phyloP scores from a whole-genome alignment of 805 yeast species.

The Candida coleopterorum region DNA sequence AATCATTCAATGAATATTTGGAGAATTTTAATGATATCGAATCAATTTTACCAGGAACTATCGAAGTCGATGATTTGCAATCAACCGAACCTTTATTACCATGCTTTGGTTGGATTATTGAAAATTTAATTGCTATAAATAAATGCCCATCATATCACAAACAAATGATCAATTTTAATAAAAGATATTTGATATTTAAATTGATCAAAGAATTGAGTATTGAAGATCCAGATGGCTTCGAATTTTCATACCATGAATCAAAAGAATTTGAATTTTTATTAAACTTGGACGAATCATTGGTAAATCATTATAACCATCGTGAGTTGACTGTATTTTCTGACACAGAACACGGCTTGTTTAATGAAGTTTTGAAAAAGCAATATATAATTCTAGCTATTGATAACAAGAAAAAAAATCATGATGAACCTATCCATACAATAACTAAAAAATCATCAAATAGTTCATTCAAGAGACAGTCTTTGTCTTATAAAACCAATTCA shows the following conservation, averaged over 20 bases:
- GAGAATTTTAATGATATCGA: constrained; percentile 21
- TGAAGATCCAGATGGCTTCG: constrained; percentile 23
- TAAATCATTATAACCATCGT: constrained; percentile 7
- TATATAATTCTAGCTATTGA: constrained; percentile 26
- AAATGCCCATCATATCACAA: constrained; percentile 70
- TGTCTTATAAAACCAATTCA: constrained; percentile 35
- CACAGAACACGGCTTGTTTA: constrained; percentile 25
- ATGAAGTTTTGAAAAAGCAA: constrained; percentile 27
- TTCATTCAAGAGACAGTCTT: constrained; percentile 33
- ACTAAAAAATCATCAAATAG: constrained; percentile 26
- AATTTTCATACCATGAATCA: constrained; percentile 28
- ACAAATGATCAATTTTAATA: constrained; percentile 76
- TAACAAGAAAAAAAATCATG: constrained; percentile 22
- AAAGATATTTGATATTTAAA: constrained; percentile 41
- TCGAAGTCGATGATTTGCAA: constrained; percentile 24
- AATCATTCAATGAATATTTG: constrained; percentile 12
- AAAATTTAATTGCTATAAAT: constrained; percentile 61
- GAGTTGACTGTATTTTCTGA: constrained; percentile 6
- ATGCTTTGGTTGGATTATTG: constrained; percentile 89
- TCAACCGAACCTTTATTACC: constrained; percentile 57
- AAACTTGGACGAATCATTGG: constrained; percentile 36
- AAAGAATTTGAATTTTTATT: constrained; percentile 50
- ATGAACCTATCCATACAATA: constrained; percentile 3
- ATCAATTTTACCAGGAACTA: constrained; percentile 25
- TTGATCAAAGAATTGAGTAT: constrained; percentile 34